Conservation (phyloP, 2,329 filamentous ascomycete species). For the Hirsutella thompsonii region DNA sequence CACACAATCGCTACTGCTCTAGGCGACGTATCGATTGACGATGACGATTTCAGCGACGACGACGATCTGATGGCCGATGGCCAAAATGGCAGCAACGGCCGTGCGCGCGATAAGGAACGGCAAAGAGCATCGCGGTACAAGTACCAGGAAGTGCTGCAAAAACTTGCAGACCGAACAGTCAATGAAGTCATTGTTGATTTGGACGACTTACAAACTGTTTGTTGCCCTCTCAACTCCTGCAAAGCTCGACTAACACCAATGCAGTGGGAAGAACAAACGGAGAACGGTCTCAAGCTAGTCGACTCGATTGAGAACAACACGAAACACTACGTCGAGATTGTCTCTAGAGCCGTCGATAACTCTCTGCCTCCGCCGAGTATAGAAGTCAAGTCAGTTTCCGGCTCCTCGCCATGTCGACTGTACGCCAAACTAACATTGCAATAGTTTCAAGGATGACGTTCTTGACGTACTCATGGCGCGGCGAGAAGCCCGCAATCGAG, state of each 20-base stretch:
- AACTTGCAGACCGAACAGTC: constrained; percentile 67
- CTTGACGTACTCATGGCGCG: constrained; percentile 94
- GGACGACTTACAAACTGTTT: constrained; percentile 69
- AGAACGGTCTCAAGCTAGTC: constrained; percentile 60
- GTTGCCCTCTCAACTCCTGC: constrained; percentile 11
- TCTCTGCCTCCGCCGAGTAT: constrained; percentile 66
- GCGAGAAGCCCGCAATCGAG: constrained; percentile 73
- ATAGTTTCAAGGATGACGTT: constrained; percentile 90
- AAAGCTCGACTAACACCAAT: neutral
- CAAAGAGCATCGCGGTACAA: constrained; percentile 57
- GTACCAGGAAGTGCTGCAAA: constrained; percentile 78
- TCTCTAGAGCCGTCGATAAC: constrained; percentile 79
- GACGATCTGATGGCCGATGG: constrained; percentile 87
- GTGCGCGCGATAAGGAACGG: constrained; percentile 34
- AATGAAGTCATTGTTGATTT: constrained; percentile 77
- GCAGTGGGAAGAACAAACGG: constrained; percentile 63
- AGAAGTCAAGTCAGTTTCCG: constrained; percentile 60
- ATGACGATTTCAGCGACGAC: constrained; percentile 76
- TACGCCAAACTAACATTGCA: constrained; percentile 1
- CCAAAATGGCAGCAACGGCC: constrained; percentile 43
- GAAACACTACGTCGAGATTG: constrained; percentile 86
- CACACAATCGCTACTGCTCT: constrained; percentile 69
- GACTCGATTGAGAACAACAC: constrained; percentile 83
- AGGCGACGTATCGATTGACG: constrained; percentile 73
- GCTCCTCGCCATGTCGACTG: too few species aligned